phyloP scores from a whole-genome alignment of 2,329 filamentous ascomycete genomes.

The Pezicula rhizophila region DNA sequence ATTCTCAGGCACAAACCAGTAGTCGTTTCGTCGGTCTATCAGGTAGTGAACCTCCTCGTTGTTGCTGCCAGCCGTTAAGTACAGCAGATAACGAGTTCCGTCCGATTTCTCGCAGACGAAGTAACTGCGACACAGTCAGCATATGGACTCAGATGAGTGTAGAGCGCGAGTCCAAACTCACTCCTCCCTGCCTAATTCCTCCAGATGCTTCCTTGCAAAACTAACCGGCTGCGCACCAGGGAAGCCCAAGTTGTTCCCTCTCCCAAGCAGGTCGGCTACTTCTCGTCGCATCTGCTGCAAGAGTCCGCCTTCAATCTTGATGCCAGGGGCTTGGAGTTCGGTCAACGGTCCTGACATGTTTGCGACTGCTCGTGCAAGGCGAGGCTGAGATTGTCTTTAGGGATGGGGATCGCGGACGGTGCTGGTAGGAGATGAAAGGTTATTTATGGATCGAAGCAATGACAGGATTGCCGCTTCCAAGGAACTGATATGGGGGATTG shows the following conservation, averaged over 20 bases:
- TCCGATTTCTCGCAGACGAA: constrained; percentile 99
- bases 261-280: constrained; percentile 69
- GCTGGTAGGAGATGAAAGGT: background rate
- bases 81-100: constrained; percentile 91
- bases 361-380: background rate
- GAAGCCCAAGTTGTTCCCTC: constrained; percentile 58
- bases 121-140: constrained; percentile 49
- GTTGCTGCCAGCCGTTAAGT: constrained; percentile 64
- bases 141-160: background rate
- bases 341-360: constrained; percentile 16
- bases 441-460: background rate
- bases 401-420: background rate
- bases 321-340: constrained; percentile 52
- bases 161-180: constrained; percentile 30
- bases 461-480: background rate
- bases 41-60: constrained; percentile 73
- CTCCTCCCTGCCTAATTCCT: constrained; percentile 77
- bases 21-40: constrained; percentile 97
- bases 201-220: constrained; percentile 74
- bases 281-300: constrained; percentile 60
- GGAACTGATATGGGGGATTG: too few species aligned
- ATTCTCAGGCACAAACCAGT: constrained; percentile 70
- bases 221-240: constrained; percentile 93
- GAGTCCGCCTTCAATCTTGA: constrained; percentile 58
- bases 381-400: background rate